Evolutionary conservation across 805 yeast species (phyloP), one percentile per base, ranked within the genome.

Genomic region (Nadsonia fulvescens): DNA sequence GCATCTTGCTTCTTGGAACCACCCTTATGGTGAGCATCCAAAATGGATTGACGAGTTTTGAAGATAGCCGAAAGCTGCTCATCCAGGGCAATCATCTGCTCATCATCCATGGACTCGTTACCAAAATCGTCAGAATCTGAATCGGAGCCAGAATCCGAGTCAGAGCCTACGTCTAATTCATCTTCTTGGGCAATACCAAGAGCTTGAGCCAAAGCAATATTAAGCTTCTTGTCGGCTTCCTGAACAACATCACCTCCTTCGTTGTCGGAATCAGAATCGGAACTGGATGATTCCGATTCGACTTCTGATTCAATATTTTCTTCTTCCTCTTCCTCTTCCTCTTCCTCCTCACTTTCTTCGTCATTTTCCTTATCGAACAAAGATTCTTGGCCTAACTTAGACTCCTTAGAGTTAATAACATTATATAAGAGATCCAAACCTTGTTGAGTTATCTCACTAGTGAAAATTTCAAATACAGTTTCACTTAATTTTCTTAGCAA

Each of bases 1-100:
- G 69, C 78, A 32, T 78, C 91, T 12, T 61, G 48, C 39, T 78
- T 78, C 12, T 36, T 24, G 19, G 24, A 21, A 1, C 23, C 14
- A 6, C 22, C 23, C 27, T 39, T 36, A 76, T 62, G 46, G 64
- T 66, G 45, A 59, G 75, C 17, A 6, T 66, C 49, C 28, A 79
- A 47, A 8, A 22, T 21, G 25, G 16, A 21, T 5, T 24, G 25
- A 39, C 95, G 66, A 40, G 81, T 86, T 41, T 74, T 67, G 61
- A 86, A 86, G 29, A 86, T 86, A 28, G 62, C 63, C 0, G 94
- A 66, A 15, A 86, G 54, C 33, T 81, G 89, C 12, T 62, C 76
- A 44, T 86, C 96, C 39, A 86, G 64, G 12, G 83, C 91, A 72
- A 82, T 70, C 96, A 86, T 86, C 46, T 82, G 82, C 40, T 83